These are phyloP conservation scores for Aphanomyces astaci DNA, from an alignment of 352 stramenopile genomes.

Conservation along the genomic window DNA sequence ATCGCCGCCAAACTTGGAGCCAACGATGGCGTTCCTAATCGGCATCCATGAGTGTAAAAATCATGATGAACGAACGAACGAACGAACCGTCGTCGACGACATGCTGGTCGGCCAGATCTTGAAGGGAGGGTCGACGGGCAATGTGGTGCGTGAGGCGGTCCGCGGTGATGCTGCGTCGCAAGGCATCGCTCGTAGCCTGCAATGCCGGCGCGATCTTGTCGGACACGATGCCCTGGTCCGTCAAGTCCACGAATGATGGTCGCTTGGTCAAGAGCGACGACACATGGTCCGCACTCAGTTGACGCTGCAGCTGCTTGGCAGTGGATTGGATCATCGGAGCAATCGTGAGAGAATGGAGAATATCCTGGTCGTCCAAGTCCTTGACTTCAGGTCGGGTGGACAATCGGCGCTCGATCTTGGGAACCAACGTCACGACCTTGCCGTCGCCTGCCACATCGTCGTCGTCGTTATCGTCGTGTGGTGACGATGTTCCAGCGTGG, in stretches of 20 bases:
- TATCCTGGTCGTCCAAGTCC: slow-evolving; percentile 45
- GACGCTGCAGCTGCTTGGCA: slow-evolving; percentile 63
- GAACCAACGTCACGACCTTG: slow-evolving; percentile 42
- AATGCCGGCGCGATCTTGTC: slow-evolving; percentile 66
- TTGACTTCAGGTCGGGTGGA: slow-evolving; percentile 47
- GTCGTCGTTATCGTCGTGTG: not conserved
- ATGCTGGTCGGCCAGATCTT: slow-evolving; percentile 47
- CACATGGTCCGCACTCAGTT: slow-evolving; percentile 69
- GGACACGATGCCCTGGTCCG: slow-evolving; percentile 54
- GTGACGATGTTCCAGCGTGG: slow-evolving; percentile 24
- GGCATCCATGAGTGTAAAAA: too few species aligned
- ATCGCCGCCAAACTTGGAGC: slow-evolving; percentile 58
- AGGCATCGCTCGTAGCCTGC: slow-evolving; percentile 68
- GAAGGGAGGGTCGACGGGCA: slow-evolving; percentile 53
- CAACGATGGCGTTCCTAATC: slow-evolving; percentile 37
- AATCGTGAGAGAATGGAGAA: slow-evolving; percentile 40
- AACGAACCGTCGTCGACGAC: slow-evolving; percentile 42
- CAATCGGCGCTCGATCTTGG: slow-evolving; percentile 66
- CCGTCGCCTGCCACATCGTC: slow-evolving; percentile 32
- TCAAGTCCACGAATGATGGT: slow-evolving; percentile 65
- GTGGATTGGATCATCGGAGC: slow-evolving; percentile 54
- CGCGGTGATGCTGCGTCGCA: slow-evolving; percentile 63
- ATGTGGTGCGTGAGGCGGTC: slow-evolving; percentile 71
- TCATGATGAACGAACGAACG: not conserved
- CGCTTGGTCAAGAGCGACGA: slow-evolving; percentile 54